Evolutionary conservation across 768 basidiomycete species (phyloP).

Genomic region (Hericium coralloides): DNA sequence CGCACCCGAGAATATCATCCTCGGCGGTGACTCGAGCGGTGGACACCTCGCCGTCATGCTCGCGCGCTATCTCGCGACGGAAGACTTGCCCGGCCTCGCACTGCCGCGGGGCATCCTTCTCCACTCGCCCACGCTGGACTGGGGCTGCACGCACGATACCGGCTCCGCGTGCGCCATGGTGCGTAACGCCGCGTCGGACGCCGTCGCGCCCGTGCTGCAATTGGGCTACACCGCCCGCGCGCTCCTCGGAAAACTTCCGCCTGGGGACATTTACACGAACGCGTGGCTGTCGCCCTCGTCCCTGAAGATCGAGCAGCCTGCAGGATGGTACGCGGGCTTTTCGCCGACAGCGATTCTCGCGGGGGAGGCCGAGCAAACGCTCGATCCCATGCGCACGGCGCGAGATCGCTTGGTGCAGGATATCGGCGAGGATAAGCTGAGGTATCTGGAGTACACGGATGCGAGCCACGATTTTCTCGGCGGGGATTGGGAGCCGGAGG

Average conservation of each 20-base stretch:
- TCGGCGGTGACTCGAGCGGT: slow-evolving; percentile 73
- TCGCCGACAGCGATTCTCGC: slow-evolving; percentile 25
- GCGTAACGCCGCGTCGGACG: slow-evolving; percentile 5
- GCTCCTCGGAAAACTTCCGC: slow-evolving; percentile 8
- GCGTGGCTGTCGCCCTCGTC: slow-evolving; percentile 14
- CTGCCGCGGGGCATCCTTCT: slow-evolving; percentile 2
- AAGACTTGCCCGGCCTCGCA: neutral
- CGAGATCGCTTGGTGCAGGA: slow-evolving; percentile 21
- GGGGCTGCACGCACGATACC: slow-evolving; percentile 1
- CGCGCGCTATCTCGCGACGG: slow-evolving; percentile 42
- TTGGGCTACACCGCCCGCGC: slow-evolving; percentile 5
- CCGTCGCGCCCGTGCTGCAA: slow-evolving; percentile 1
- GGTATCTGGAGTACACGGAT: slow-evolving; percentile 22
- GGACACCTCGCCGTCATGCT: slow-evolving; percentile 63
- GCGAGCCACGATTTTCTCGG: slow-evolving; percentile 22
- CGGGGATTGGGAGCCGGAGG: slow-evolving; percentile 18
- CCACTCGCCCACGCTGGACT: slow-evolving; percentile 8
- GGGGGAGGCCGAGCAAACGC: slow-evolving; percentile 24
- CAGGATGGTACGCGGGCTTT: slow-evolving; percentile 20
- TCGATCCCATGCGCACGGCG: slow-evolving; percentile 27
- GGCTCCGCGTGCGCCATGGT: slow-evolving; percentile 3
- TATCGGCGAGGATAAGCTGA: slow-evolving; percentile 21
- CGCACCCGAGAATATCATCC: slow-evolving; percentile 47
- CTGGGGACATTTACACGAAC: slow-evolving; percentile 2
- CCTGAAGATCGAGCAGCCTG: neutral